A percentile compares a stretch with the other conserved stretches of the same genome.
phyloP scores from a whole-genome alignment of 768 basidiomycete genomes.

The Pholiota molesta region DNA sequence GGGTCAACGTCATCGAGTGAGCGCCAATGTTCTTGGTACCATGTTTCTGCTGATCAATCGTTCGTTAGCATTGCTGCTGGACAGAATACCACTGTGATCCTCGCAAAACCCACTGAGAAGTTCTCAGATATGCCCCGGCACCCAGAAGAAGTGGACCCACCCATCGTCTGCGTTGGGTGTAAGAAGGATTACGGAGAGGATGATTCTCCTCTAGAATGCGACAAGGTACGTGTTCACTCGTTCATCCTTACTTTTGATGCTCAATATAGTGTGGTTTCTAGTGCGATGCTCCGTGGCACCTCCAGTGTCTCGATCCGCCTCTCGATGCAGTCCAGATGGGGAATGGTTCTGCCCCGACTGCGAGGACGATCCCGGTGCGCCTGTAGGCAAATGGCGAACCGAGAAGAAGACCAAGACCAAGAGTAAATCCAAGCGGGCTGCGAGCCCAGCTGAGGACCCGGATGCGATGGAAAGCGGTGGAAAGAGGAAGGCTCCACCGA shows the following conservation, averaged over 20 bases:
- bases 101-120: constrained; percentile 75
- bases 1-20: constrained; percentile 79
- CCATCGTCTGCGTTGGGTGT: constrained; percentile 74
- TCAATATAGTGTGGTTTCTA: constrained; percentile 27
- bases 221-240: constrained; percentile 60
- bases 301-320: constrained; percentile 80
- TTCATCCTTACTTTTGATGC: not conserved
- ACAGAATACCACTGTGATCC: constrained; percentile 84
- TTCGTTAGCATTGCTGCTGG: constrained; percentile 73
- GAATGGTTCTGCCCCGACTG: constrained; percentile 94
- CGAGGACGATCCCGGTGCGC: constrained; percentile 56
- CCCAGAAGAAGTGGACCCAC: constrained; percentile 71
- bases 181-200: constrained; percentile 70
- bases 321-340: constrained; percentile 74
- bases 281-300: constrained; percentile 92
- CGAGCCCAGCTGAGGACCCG: constrained; percentile 18
- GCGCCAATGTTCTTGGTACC: constrained; percentile 18
- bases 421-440: constrained; percentile 25
- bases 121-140: constrained; percentile 80
- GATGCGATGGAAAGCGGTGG: constrained; percentile 17
- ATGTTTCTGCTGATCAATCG: not conserved
- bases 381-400: constrained; percentile 43
- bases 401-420: constrained; percentile 31
- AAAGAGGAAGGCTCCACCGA: constrained; percentile 24
- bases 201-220: constrained; percentile 82